A percentile compares a stretch with the other conserved stretches of the same genome.
Evolutionary conservation across 2,329 filamentous ascomycete genomes (phyloP).

Genomic region (Claviceps monticola): DNA sequence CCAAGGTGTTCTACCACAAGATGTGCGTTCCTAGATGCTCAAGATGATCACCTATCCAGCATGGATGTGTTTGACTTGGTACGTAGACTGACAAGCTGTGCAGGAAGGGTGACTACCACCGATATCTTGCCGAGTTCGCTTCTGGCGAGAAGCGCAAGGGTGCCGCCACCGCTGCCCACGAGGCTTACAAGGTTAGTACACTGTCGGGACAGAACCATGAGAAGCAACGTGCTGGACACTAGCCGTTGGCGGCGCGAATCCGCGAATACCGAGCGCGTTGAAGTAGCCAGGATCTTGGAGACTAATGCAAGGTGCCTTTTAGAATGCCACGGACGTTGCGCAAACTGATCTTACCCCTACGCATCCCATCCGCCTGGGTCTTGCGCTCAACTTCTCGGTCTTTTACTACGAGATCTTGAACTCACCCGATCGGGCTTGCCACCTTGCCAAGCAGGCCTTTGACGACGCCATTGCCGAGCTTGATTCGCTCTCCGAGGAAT

Average conservation of each 20-base stretch:
- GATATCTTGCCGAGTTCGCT: conserved; percentile 87
- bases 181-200: conserved; percentile 84
- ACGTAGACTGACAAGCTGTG: not conserved
- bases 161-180: conserved; percentile 73
- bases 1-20: conserved; percentile 99
- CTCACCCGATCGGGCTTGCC: conserved; percentile 93
- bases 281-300: not conserved
- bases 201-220: not conserved
- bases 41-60: not conserved
- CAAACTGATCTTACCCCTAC: conserved; percentile 96
- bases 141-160: conserved; percentile 85
- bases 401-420: conserved; percentile 99
- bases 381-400: conserved; percentile 97
- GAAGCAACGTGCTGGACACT: conserved; percentile 13
- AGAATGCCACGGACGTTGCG: conserved; percentile 96
- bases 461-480: conserved; percentile 98
- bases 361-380: conserved; percentile 93
- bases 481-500: conserved; percentile 93
- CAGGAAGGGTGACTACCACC: conserved; percentile 96
- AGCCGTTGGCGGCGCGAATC: not conserved
- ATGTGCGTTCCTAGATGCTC: conserved; percentile 50
- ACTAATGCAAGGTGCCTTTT: conserved; percentile 6
- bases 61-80: not conserved
- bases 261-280: too few species aligned
- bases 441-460: conserved; percentile 97